Evolutionary conservation across 2,329 filamentous ascomycete genomes (phyloP).

Genomic region (Trichophyton equinum): DNA sequence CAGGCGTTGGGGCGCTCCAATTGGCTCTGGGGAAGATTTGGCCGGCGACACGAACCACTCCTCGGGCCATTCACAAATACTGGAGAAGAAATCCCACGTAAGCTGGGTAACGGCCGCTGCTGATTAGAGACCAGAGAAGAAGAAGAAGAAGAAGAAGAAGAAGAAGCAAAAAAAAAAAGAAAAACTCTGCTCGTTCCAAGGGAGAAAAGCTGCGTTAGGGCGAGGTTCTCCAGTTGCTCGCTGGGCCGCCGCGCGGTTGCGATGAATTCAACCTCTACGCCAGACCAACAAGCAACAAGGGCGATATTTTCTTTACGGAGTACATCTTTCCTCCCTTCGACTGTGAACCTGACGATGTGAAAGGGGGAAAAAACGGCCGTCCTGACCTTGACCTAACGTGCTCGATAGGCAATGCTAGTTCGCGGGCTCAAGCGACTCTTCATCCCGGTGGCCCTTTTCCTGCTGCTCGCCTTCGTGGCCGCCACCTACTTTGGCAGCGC

Average conservation of each 20-base stretch:
- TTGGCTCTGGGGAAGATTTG: not conserved
- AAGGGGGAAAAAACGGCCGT: not conserved
- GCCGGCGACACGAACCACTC: not conserved
- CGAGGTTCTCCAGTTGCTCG: no score
- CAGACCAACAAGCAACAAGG: no score
- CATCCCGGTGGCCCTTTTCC: slow-evolving; percentile 5
- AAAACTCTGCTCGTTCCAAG: no score
- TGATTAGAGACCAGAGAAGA: no score
- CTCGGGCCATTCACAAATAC: slow-evolving; percentile 8
- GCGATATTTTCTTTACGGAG: no score
- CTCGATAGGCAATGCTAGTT: slow-evolving; percentile 11
- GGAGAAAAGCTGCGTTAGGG: no score
- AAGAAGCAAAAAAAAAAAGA: no score
- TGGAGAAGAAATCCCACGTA: slow-evolving; percentile 4
- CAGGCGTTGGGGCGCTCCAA: not conserved
- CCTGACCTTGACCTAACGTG: not conserved
- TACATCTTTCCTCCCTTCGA: not conserved
- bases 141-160: no score
- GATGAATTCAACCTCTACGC: no score
- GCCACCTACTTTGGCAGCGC: not conserved
- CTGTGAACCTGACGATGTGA: not conserved
- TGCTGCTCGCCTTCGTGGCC: slow-evolving; percentile 8
- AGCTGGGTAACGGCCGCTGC: not conserved
- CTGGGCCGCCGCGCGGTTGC: no score
- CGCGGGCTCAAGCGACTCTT: slow-evolving; percentile 11